These are phyloP conservation scores for Tephrocybe sp. DNA, from an alignment of 768 basidiomycete species.

Conservation along the genomic window DNA sequence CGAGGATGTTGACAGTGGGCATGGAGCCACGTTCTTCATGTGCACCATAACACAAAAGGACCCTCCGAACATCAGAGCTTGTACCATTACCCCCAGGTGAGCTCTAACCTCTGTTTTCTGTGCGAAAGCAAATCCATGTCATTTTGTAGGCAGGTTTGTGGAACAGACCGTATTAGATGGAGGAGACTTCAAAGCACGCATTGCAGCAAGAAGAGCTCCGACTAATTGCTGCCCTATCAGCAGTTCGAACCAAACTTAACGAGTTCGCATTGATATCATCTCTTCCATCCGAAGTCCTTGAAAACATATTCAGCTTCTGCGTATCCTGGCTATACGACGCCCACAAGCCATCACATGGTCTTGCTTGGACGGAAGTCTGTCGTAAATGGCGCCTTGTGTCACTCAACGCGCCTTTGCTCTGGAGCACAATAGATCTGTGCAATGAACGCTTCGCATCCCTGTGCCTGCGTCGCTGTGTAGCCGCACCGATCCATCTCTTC, in stretches of 20 bases:
- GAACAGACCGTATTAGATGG: too few species aligned
- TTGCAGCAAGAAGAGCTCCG: conserved; percentile 26
- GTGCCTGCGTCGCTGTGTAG: conserved; percentile 33
- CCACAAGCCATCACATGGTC: conserved; percentile 26
- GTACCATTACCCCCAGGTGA: neutral
- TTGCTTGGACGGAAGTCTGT: conserved; percentile 43
- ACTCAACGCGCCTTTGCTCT: conserved; percentile 33
- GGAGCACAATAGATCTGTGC: conserved; percentile 38
- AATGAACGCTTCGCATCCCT: conserved; percentile 30
- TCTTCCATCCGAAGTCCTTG: conserved; percentile 40
- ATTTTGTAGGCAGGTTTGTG: too few species aligned
- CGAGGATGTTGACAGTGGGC: neutral
- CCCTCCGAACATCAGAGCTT: neutral
- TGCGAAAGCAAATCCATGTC: neutral
- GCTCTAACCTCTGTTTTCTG: neutral
- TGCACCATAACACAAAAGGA: neutral
- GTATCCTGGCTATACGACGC: conserved; percentile 32
- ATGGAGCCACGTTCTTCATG: neutral
- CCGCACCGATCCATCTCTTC: conserved; percentile 33
- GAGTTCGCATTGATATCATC: conserved; percentile 25
- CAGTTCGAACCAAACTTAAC: conserved; percentile 26
- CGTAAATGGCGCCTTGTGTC: conserved; percentile 34
- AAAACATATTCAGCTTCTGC: conserved; percentile 36
- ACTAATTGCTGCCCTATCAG: conserved; percentile 25
- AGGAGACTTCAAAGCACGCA: conserved; percentile 1